Conservation (phyloP, 805 yeast genomes). For the Starmerella vitae region DNA sequence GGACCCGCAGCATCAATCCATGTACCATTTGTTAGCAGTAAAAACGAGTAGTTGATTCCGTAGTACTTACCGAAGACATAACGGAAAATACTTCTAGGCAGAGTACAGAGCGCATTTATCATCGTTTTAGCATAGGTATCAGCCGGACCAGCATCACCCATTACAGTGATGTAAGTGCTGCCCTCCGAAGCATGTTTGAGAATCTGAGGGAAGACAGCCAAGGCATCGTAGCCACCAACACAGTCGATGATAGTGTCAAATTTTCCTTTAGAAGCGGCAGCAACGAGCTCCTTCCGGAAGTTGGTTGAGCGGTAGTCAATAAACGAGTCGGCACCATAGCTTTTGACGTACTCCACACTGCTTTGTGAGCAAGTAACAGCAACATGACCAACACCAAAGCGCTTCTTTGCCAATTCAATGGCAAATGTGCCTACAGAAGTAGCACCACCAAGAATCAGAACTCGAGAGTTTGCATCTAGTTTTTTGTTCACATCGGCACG, state of each 20-base stretch:
- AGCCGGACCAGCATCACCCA: slow-evolving; percentile 37
- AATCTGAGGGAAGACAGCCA: slow-evolving; percentile 32
- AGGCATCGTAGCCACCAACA: slow-evolving; percentile 44
- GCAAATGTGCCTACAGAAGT: slow-evolving; percentile 54
- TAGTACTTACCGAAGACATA: slow-evolving; percentile 22
- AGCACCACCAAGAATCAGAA: slow-evolving; percentile 61
- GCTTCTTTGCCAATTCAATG: slow-evolving; percentile 43
- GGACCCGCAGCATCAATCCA: slow-evolving; percentile 35
- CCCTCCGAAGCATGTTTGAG: slow-evolving; percentile 37
- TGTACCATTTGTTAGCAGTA: slow-evolving; percentile 17
- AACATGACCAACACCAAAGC: slow-evolving; percentile 37
- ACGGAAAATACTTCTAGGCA: slow-evolving; percentile 22
- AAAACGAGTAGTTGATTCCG: slow-evolving; percentile 24
- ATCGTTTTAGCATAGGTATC: slow-evolving; percentile 9
- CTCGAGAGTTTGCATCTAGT: slow-evolving; percentile 33
- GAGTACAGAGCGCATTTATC: slow-evolving; percentile 1
- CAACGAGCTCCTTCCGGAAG: slow-evolving; percentile 6
- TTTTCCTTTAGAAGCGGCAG: slow-evolving; percentile 8
- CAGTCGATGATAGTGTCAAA: slow-evolving; percentile 56
- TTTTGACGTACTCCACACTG: slow-evolving; percentile 34
- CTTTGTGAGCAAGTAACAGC: slow-evolving; percentile 41
- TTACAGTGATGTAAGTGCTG: slow-evolving; percentile 40
- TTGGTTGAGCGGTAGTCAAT: slow-evolving; percentile 23
- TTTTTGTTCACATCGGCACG: slow-evolving; percentile 18
- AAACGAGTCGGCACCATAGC: slow-evolving; percentile 43